Conservation (phyloP, 352 stramenopile genomes). For the Plasmopara viticola region DNA sequence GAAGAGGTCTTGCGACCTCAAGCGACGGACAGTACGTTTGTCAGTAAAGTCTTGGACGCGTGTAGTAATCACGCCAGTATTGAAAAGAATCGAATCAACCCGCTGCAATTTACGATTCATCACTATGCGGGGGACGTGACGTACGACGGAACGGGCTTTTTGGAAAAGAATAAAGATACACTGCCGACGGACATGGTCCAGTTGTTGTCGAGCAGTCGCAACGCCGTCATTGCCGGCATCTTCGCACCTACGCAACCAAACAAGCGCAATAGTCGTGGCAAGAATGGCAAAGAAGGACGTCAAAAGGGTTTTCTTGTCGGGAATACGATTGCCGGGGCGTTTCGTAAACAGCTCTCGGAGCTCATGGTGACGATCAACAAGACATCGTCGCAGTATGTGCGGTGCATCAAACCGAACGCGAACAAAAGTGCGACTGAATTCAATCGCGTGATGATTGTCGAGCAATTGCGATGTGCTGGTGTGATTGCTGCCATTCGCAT, state of each 20-base stretch:
- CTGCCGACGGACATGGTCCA: slow-evolving; percentile 74
- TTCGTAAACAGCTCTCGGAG: slow-evolving; percentile 79
- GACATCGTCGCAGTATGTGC: slow-evolving; percentile 84
- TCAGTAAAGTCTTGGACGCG: slow-evolving; percentile 75
- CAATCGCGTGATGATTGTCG: slow-evolving; percentile 83
- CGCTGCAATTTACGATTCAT: slow-evolving; percentile 70
- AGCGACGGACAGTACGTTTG: slow-evolving; percentile 75
- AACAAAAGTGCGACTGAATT: slow-evolving; percentile 81
- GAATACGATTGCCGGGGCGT: slow-evolving; percentile 78
- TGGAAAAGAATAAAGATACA: slow-evolving; percentile 87
- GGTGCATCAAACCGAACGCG: slow-evolving; percentile 89
- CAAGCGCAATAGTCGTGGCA: slow-evolving; percentile 36
- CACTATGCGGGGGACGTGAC: slow-evolving; percentile 82
- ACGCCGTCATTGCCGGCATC: slow-evolving; percentile 57
- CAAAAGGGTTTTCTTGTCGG: slow-evolving; percentile 77
- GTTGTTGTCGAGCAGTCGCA: slow-evolving; percentile 56
- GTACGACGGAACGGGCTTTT: slow-evolving; percentile 68
- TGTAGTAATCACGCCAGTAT: slow-evolving; percentile 77
- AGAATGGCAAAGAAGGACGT: slow-evolving; percentile 40
- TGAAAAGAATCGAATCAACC: slow-evolving; percentile 82
- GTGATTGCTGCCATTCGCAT: slow-evolving; percentile 88
- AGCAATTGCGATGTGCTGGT: slow-evolving; percentile 85
- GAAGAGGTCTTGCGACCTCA: slow-evolving; percentile 91
- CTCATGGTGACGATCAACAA: slow-evolving; percentile 86
- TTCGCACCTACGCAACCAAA: slow-evolving; percentile 38